Conservation (phyloP, 331 rosid genomes). For the Dryas integrifolia region DNA sequence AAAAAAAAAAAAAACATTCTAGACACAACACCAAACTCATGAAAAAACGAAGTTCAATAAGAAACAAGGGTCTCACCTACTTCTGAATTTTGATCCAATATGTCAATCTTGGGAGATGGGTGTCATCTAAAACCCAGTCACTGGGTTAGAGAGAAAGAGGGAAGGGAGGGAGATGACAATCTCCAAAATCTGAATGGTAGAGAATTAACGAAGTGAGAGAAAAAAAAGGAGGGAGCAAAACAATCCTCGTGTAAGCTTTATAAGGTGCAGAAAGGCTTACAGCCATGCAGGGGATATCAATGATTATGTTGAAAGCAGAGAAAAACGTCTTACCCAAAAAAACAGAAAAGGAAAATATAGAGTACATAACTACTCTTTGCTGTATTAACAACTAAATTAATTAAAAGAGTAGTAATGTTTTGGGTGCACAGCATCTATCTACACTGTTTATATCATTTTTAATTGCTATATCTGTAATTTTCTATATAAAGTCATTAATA, state of each 20-base stretch:
- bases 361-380: background rate
- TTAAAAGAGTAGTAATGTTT: background rate
- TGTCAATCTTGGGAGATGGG: conserved; percentile 22
- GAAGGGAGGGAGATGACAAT: conserved; percentile 35
- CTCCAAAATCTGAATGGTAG: conserved; percentile 47
- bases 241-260: conserved; percentile 62
- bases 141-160: conserved; percentile 24
- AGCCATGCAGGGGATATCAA: conserved; percentile 62
- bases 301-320: conserved; percentile 33
- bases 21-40: conserved; percentile 4
- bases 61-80: conserved; percentile 25
- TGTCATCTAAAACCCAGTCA: conserved; percentile 28
- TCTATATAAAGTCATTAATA: background rate
- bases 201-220: conserved; percentile 48
- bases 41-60: conserved; percentile 4
- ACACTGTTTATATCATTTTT: background rate
- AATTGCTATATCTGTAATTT: background rate
- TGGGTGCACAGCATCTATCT: background rate
- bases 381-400: background rate
- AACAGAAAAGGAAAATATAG: background rate
- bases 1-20: background rate
- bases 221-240: conserved; percentile 27
- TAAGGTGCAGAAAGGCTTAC: conserved; percentile 36
- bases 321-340: background rate
- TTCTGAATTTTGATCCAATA: conserved; percentile 15